phyloP scores from a whole-genome alignment of 2,329 filamentous ascomycete genomes.

The Chaetomium strumarium region DNA sequence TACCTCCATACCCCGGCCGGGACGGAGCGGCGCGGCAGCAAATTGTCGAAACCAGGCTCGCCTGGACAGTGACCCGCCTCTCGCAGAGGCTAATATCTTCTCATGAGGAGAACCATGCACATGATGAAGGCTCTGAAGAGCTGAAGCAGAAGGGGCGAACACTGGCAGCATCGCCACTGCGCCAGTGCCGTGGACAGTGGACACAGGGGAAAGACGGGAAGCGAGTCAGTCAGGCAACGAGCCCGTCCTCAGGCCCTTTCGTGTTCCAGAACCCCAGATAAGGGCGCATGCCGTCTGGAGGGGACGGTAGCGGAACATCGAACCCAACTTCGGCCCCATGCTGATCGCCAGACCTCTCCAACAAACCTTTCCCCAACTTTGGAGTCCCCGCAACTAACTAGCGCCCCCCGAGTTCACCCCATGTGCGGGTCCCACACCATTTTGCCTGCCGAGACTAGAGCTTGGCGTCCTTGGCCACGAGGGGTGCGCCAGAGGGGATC shows the following conservation, averaged over 20 bases:
- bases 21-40: constrained; percentile 21
- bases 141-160: neutral
- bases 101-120: constrained; percentile 5
- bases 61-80: constrained; percentile 8
- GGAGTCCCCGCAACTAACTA: constrained; percentile 3
- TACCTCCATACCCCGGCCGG: constrained; percentile 6
- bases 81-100: constrained; percentile 22
- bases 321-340: neutral
- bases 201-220: neutral
- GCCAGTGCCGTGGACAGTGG: too few species aligned
- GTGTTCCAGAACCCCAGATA: neutral
- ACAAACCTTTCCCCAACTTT: constrained; percentile 26
- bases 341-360: constrained; percentile 19
- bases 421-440: constrained; percentile 7
- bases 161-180: neutral
- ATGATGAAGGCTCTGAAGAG: neutral
- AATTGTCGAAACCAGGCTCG: constrained; percentile 19
- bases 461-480: constrained; percentile 19
- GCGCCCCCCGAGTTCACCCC: constrained; percentile 5
- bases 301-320: constrained; percentile 4
- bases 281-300: neutral
- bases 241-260: neutral
- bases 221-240: too few species aligned
- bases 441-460: constrained; percentile 14
- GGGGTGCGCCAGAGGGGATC: constrained; percentile 14